These are phyloP conservation scores for Aspergillus sp. DNA, from an alignment of 2,329 filamentous ascomycete genomes.

Conservation along the genomic window DNA sequence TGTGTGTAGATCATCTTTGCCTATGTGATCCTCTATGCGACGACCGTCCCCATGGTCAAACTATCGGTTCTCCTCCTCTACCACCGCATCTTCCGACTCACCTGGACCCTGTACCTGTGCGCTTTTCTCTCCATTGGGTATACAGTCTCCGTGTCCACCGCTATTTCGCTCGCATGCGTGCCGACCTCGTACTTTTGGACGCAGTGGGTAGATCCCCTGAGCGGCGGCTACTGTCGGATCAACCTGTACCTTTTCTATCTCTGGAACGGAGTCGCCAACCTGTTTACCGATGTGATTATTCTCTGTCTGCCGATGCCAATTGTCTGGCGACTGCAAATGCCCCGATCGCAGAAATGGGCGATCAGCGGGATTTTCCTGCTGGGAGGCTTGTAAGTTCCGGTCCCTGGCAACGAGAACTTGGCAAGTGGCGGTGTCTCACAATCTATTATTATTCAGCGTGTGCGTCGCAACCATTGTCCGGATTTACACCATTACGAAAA, in stretches of 20 bases:
- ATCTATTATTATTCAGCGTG: slow-evolving; percentile 14
- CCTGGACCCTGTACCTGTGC: slow-evolving; percentile 21
- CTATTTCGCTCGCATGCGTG: slow-evolving; percentile 19
- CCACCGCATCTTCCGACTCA: slow-evolving; percentile 27
- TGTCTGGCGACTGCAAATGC: slow-evolving; percentile 26
- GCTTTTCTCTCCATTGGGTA: slow-evolving; percentile 21
- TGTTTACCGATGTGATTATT: slow-evolving; percentile 25
- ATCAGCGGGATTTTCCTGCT: slow-evolving; percentile 25
- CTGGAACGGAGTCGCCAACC: slow-evolving; percentile 23
- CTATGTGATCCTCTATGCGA: slow-evolving; percentile 23
- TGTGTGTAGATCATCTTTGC: slow-evolving; percentile 19
- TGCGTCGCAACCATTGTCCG: slow-evolving; percentile 26
- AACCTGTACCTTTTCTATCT: slow-evolving; percentile 25
- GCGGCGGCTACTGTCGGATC: slow-evolving; percentile 16
- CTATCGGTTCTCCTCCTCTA: slow-evolving; percentile 26
- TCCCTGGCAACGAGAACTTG: not conserved
- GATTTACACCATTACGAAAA: slow-evolving; percentile 22
- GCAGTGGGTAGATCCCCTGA: slow-evolving; percentile 17
- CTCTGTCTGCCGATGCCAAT: slow-evolving; percentile 24
- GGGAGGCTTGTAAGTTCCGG: slow-evolving; percentile 24
- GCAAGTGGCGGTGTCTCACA: not conserved
- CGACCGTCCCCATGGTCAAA: slow-evolving; percentile 23
- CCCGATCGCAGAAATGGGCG: slow-evolving; percentile 14
- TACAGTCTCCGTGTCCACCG: slow-evolving; percentile 13
- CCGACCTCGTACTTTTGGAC: slow-evolving; percentile 26